phyloP scores from a whole-genome alignment of 495 filamentous ascomycete genomes.

The Rhizodiscina lignyota region DNA sequence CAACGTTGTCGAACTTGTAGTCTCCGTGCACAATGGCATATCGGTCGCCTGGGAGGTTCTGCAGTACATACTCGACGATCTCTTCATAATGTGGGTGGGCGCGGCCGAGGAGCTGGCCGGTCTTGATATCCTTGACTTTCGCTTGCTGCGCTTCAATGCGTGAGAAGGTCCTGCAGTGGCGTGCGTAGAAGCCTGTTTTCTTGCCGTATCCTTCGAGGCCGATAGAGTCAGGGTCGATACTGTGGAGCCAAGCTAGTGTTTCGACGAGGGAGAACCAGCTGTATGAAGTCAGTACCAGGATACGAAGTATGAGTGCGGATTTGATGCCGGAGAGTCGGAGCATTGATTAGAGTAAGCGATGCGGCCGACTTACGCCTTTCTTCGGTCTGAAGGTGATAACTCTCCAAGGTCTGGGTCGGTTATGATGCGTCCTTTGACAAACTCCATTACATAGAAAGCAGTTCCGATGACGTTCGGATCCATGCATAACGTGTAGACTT shows the following conservation, averaged over 20 bases:
- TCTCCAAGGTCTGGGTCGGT: conserved; percentile 7
- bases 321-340: too few species aligned
- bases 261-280: conserved; percentile 11
- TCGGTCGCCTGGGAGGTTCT: conserved; percentile 7
- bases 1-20: conserved; percentile 13
- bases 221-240: conserved; percentile 10
- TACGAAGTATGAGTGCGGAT: too few species aligned
- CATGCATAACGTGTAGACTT: conserved; percentile 9
- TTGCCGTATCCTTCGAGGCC: conserved; percentile 10
- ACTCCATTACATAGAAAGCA: conserved; percentile 13
- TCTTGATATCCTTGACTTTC: conserved; percentile 7
- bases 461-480: conserved; percentile 7
- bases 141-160: conserved; percentile 12
- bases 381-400: conserved; percentile 5
- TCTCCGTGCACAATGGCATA: conserved; percentile 9
- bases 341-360: neutral
- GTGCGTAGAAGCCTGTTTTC: conserved; percentile 12
- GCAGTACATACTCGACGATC: conserved; percentile 7
- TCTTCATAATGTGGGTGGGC: conserved; percentile 10
- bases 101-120: conserved; percentile 8
- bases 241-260: conserved; percentile 12
- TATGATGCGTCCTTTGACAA: conserved; percentile 11
- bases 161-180: conserved; percentile 13
- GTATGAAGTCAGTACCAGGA: neutral
- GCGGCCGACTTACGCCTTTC: conserved; percentile 1